Percentiles rank a stretch among this genome's conserved stretches.
Evolutionary conservation across 2,329 filamentous ascomycete genomes (phyloP).

Genomic region (Diaporthe nobilis): DNA sequence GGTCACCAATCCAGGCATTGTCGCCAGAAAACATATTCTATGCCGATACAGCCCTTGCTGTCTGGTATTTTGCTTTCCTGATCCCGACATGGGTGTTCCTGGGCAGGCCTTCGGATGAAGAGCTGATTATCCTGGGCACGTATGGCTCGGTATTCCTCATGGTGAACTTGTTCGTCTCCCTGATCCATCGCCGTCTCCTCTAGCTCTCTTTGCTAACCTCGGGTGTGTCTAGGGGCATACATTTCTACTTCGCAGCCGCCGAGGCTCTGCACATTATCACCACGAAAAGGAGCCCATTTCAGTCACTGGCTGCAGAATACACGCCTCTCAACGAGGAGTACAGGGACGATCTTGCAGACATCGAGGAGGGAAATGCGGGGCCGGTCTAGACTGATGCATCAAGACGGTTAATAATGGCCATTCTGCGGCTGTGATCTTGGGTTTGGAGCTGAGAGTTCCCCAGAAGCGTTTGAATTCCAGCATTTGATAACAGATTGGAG

Average conservation of each 20-base stretch:
- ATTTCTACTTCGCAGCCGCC: constrained; percentile 35
- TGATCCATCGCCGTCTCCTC: no score
- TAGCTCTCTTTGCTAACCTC: neutral
- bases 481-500: neutral
- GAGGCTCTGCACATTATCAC: constrained; percentile 37
- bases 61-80: constrained; percentile 41
- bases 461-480: no score
- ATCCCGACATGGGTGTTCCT: constrained; percentile 42
- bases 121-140: constrained; percentile 41
- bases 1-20: constrained; percentile 43
- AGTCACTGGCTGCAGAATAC: constrained; percentile 31
- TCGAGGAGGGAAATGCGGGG: constrained; percentile 17
- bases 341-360: neutral
- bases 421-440: neutral
- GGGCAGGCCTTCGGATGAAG: neutral
- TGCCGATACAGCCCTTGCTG: constrained; percentile 38
- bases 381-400: neutral
- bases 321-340: constrained; percentile 23
- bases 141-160: constrained; percentile 45
- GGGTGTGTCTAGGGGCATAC: constrained; percentile 14
- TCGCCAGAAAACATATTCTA: constrained; percentile 42
- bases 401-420: no score
- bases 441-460: no score
- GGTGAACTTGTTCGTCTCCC: constrained; percentile 40
- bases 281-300: neutral